Conservation (phyloP, 2,329 filamentous ascomycete species). For the Fusarium sp. region DNA sequence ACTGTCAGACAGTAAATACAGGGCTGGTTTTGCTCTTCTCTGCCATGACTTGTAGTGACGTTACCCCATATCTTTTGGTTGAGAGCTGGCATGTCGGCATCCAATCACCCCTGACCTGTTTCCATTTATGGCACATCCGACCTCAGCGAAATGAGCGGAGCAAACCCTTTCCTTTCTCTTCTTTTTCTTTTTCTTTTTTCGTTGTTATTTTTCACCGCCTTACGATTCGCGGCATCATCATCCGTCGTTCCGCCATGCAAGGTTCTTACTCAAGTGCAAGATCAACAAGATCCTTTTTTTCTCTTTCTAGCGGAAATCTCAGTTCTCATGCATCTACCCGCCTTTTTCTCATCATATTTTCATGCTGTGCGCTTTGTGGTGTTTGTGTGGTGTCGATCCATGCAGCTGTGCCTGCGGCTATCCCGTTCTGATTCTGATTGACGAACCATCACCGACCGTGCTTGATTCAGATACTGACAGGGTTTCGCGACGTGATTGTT, state of each 20-base stretch:
- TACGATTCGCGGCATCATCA: slow-evolving; percentile 7
- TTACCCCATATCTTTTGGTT: slow-evolving; percentile 34
- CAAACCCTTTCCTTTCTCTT: slow-evolving; percentile 1
- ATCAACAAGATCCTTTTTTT: background rate
- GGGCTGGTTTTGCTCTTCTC: slow-evolving; percentile 9
- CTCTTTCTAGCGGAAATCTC: slow-evolving; percentile 4
- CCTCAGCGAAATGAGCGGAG: slow-evolving; percentile 28
- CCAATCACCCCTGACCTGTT: slow-evolving; percentile 30
- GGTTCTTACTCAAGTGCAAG: background rate
- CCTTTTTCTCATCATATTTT: slow-evolving; percentile 13
- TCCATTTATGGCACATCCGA: slow-evolving; percentile 30
- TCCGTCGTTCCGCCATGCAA: slow-evolving; percentile 2
- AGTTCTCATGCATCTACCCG: slow-evolving; percentile 10
- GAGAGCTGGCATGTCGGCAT: slow-evolving; percentile 31
- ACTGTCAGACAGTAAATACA: background rate
- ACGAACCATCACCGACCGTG: slow-evolving; percentile 23
- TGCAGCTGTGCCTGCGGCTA: slow-evolving; percentile 26
- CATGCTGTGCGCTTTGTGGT: slow-evolving; percentile 15
- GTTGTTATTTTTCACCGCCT: slow-evolving; percentile 28
- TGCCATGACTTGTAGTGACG: slow-evolving; percentile 36
- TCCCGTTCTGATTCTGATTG: slow-evolving; percentile 17
- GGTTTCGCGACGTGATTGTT: slow-evolving; percentile 7
- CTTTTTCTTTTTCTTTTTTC: background rate
- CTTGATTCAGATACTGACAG: slow-evolving; percentile 23
- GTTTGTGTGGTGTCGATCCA: slow-evolving; percentile 27